Base-by-base conservation (phyloP, 176 grass and related monocot species). In the Aegilops sharonensis region DNA sequence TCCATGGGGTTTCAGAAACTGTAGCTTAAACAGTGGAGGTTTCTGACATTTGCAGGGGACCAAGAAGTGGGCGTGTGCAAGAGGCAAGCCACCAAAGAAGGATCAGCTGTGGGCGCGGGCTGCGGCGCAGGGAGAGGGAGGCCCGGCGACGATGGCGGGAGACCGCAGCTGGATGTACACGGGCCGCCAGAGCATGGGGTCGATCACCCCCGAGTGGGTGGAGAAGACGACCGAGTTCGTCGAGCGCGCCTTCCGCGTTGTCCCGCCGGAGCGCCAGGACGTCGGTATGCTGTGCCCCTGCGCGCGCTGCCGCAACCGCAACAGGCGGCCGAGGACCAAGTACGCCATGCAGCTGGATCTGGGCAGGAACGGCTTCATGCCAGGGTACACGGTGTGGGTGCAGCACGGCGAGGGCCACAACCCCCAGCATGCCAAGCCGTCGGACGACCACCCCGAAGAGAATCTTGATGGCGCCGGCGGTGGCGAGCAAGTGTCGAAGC, bases 111-210 rank as follows among this genome's bases (percentile, higher is more conserved):
- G 43, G 43, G 43, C 43, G 3, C 43, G 43, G 43, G 43, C 43
- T 47, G 43, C 11, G 43, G 43, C 43, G 43, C 43, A 47, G 43
- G 43, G 43, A 45, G 43, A 45, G 43, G 43, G 43, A 45, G 5
- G 68, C 20, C n/a, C 68, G 68, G 68, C 68, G 39, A 17, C 11
- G 70, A 73, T 24, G 70, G 70, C 39, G 48, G 48, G 5, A 2
- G 70, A 25, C n/a, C 70, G 70, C 39, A 73, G n/a, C 70, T 73
- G 70, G 70, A 73, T 73, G 70, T 73, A 73, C n/a, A 15, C 70
- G n/a, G 70, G 39, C 21, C 70, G 39, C 2, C 37, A 1, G 70
- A 73, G 39, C 70, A 73, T 21, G 39, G 0, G 13, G 5, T 8
- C 47, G 0, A 57, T 77, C 29, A 77, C 48, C 30, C 29, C 75